A percentile compares a stretch with the other conserved stretches of the same genome.
Conservation (phyloP, 768 basidiomycete species). For the Dictyophora rubrovolvata region DNA sequence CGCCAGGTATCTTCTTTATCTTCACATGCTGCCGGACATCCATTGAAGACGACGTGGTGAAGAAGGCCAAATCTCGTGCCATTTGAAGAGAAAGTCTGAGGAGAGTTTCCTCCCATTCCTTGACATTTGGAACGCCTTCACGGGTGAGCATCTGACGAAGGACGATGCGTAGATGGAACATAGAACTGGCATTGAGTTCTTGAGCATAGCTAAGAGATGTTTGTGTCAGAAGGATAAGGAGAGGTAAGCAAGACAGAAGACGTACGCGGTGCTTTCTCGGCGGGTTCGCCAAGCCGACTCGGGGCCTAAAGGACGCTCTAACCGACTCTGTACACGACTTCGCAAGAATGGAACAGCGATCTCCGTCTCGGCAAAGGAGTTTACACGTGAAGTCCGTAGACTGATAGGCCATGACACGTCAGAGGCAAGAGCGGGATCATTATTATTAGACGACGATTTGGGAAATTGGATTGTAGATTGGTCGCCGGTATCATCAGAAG, state of each 20-base stretch:
- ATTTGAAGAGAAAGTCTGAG: conserved; percentile 76
- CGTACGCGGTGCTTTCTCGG: conserved; percentile 84
- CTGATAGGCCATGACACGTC: conserved; percentile 47
- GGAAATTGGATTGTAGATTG: conserved; percentile 70
- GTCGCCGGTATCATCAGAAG: conserved; percentile 41
- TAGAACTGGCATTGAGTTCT: conserved; percentile 75
- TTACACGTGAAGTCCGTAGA: conserved; percentile 50
- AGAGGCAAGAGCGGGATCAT: conserved; percentile 43
- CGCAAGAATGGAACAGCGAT: conserved; percentile 65
- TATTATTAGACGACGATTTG: conserved; percentile 16
- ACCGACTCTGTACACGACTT: conserved; percentile 72
- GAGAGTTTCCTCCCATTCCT: conserved; percentile 83
- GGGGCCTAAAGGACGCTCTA: conserved; percentile 33
- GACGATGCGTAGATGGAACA: conserved; percentile 85
- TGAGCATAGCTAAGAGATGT: conserved; percentile 53
- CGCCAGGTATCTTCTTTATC: conserved; percentile 97
- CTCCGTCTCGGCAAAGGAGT: conserved; percentile 67
- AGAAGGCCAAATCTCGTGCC: conserved; percentile 77
- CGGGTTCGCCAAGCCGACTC: conserved; percentile 82
- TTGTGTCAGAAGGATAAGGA: not conserved
- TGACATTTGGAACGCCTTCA: conserved; percentile 71
- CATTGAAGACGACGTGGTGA: conserved; percentile 81
- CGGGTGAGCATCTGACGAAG: conserved; percentile 80
- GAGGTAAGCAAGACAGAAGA: conserved; percentile 11
- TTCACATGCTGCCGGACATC: conserved; percentile 93